A percentile compares a stretch with the other conserved stretches of the same genome.
Conservation (phyloP, 2,329 filamentous ascomycete species). For the Fusarium staphyleae region DNA sequence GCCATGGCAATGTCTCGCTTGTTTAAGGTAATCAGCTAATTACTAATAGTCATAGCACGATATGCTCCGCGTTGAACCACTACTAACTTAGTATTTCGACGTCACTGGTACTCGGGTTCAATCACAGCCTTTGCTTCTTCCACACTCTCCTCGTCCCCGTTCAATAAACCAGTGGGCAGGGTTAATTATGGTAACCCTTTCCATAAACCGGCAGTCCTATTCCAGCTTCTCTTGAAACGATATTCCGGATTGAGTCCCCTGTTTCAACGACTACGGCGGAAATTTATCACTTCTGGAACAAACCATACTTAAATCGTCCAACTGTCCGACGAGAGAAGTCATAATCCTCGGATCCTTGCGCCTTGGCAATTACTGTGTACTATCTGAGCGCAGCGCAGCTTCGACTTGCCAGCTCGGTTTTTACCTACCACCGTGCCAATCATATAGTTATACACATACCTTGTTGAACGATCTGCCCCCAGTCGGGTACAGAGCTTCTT, state of each 20-base stretch:
- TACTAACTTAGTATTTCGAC: too few relatives aligned
- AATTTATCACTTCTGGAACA: conserved; percentile 9
- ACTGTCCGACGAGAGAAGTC: neutral
- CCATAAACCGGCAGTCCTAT: neutral
- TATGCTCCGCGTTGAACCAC: too few relatives aligned
- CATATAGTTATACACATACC: neutral
- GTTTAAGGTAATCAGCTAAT: too few relatives aligned
- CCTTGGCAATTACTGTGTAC: conserved; percentile 28
- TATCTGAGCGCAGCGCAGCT: conserved; percentile 3
- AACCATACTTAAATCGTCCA: conserved; percentile 7
- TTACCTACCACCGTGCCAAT: conserved; percentile 10
- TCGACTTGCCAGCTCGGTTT: neutral
- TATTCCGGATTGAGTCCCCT: neutral
- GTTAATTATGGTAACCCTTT: neutral
- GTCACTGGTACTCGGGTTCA: too few relatives aligned
- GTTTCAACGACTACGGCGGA: conserved; percentile 9
- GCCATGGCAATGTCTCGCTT: too few relatives aligned
- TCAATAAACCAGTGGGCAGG: too few relatives aligned
- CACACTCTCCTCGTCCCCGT: neutral
- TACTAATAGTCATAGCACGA: too few relatives aligned
- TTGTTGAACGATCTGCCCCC: conserved; percentile 9
- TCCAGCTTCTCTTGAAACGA: conserved; percentile 23
- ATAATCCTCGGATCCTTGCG: neutral
- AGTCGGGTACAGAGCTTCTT: neutral
- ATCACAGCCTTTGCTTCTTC: neutral